Percentiles rank a stretch among this genome's conserved stretches.
Evolutionary conservation across 768 basidiomycete species (phyloP).

Genomic region (Lentinus brumalis): DNA sequence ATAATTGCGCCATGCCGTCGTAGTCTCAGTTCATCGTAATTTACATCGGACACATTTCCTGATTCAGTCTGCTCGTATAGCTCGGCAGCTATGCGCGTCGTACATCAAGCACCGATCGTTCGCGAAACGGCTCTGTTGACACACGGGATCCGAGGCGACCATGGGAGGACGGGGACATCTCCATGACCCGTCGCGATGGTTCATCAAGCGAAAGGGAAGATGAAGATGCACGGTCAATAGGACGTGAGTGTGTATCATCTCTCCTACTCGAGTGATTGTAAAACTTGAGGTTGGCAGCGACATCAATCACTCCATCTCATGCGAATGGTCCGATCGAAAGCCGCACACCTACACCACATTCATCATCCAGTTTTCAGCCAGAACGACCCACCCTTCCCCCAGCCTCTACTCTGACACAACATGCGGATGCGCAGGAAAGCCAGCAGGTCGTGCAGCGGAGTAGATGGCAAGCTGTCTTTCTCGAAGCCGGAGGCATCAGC

Average conservation of each 20-base stretch:
- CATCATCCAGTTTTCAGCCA: constrained; percentile 11
- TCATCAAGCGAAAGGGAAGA: constrained; percentile 5
- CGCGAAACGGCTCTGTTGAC: constrained; percentile 13
- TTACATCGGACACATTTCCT: background rate
- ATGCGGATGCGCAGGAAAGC: constrained; percentile 25
- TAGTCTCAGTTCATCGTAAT: background rate
- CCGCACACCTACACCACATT: constrained; percentile 20
- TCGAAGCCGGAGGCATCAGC: constrained; percentile 86
- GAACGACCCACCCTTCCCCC: constrained; percentile 17
- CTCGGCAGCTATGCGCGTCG: constrained; percentile 27
- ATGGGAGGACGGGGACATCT: constrained; percentile 17
- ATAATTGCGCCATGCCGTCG: background rate
- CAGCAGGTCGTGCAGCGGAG: constrained; percentile 71
- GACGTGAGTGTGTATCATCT: background rate
- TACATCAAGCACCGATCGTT: constrained; percentile 17
- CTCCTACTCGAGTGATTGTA: background rate
- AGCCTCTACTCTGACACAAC: constrained; percentile 17
- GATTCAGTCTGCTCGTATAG: constrained; percentile 5
- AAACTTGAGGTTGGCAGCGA: background rate
- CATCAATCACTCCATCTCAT: background rate
- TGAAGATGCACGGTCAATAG: constrained; percentile 9
- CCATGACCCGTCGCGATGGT: constrained; percentile 16
- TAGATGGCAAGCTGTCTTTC: constrained; percentile 81
- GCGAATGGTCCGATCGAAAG: constrained; percentile 3
- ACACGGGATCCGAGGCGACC: constrained; percentile 7